phyloP scores from a whole-genome alignment of 805 yeast species.

The Saccharomyces kudriavzevii region DNA sequence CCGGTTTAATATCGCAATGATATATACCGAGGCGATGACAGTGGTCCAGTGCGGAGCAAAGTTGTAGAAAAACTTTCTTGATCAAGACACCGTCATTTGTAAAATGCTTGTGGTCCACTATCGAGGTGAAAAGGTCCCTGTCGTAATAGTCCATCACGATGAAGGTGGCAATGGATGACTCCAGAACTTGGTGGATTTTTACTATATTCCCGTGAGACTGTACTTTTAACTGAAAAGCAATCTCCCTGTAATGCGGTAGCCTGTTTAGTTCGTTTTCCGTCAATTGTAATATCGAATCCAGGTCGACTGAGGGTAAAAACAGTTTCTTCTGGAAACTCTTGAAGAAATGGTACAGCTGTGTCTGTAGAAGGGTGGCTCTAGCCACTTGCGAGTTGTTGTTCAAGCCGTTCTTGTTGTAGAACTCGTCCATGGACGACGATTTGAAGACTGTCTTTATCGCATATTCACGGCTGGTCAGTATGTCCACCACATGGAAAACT shows the following conservation, averaged over 20 bases:
- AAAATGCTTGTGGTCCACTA: constrained; percentile 66
- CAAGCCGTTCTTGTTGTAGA: constrained; percentile 9
- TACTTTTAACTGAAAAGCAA: constrained; percentile 63
- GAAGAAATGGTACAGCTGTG: constrained; percentile 23
- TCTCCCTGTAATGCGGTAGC: constrained; percentile 47
- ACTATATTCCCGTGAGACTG: constrained; percentile 74
- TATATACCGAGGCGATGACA: constrained; percentile 78
- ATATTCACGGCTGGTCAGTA: constrained; percentile 39
- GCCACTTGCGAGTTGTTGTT: constrained; percentile 14
- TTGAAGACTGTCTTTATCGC: constrained; percentile 71
- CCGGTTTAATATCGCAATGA: constrained; percentile 95
- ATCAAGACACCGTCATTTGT: constrained; percentile 41
- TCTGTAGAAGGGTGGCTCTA: constrained; percentile 19
- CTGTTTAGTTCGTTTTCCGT: constrained; percentile 30
- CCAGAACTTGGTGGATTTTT: constrained; percentile 65
- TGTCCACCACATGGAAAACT: constrained; percentile 61
- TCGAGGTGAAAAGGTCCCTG: constrained; percentile 81
- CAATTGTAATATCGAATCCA: constrained; percentile 24
- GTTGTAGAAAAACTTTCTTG: constrained; percentile 60
- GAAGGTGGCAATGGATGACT: constrained; percentile 48
- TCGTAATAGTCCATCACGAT: constrained; percentile 80
- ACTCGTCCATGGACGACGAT: constrained; percentile 27
- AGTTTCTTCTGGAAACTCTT: constrained; percentile 16
- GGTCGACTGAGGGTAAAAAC: constrained; percentile 20
- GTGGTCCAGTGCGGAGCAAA: constrained; percentile 73